A percentile compares a stretch with the other conserved stretches of the same genome.
phyloP scores from a whole-genome alignment of 495 filamentous ascomycete genomes.

The Pyrenopolyporus hunteri region DNA sequence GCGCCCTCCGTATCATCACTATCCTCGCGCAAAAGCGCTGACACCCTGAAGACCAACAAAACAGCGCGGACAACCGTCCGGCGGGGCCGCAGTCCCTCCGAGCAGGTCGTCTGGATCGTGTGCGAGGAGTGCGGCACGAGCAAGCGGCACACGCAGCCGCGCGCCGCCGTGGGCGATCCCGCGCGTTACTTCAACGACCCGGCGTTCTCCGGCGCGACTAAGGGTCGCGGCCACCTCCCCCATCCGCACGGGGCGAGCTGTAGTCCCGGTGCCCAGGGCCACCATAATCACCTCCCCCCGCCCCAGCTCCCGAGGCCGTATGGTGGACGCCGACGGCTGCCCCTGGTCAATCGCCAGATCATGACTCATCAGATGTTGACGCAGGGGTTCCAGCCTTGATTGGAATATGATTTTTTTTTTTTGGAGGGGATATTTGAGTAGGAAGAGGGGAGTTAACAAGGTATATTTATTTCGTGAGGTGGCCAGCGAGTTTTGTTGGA shows the following conservation, averaged over 20 bases:
- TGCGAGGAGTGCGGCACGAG: conserved; percentile 44
- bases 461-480: conserved; percentile 2
- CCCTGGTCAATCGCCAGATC: conserved; percentile 41
- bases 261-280: conserved; percentile 11
- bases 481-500: neutral
- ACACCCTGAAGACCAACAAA: conserved; percentile 31
- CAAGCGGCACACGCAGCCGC: conserved; percentile 39
- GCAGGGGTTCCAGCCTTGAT: conserved; percentile 40
- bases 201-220: conserved; percentile 9
- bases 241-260: neutral
- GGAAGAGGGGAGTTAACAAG: neutral
- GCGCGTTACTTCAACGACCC: conserved; percentile 43
- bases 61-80: conserved; percentile 35
- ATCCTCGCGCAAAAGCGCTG: conserved; percentile 34
- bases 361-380: conserved; percentile 44
- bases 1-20: conserved; percentile 40
- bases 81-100: conserved; percentile 36
- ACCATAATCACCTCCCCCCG: conserved; percentile 12
- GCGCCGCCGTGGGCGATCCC: conserved; percentile 33
- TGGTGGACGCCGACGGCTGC: conserved; percentile 39
- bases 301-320: conserved; percentile 28
- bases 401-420: neutral
- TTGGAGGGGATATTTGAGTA: neutral
- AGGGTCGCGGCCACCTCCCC: conserved; percentile 6
- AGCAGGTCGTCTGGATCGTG: conserved; percentile 42